Evolutionary conservation across 2,329 filamentous ascomycete genomes (phyloP), one percentile per base, ranked within the genome.

Genomic region (Penicillium sp.): DNA sequence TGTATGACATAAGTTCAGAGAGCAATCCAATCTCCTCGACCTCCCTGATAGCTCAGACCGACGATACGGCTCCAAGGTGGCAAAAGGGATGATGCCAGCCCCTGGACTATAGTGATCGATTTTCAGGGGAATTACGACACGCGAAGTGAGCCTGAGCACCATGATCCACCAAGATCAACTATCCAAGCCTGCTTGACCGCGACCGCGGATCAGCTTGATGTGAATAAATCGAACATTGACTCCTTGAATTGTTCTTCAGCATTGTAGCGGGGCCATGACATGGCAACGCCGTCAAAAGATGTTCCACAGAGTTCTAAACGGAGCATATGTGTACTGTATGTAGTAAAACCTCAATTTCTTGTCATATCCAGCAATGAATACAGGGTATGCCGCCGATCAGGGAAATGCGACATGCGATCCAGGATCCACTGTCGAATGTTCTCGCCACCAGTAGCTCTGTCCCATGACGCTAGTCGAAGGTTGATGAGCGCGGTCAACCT

Each of bases 381-480:
- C 35, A 39, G n/a, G 35, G 35, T 19, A 22, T 14, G 4, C 10
- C 11, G 39, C 11, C 39, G 10, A 41, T 41, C 35, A 55, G 41
- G 39, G 41, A 43, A 19, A 52, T 52, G 29, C 43, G 31, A 53
- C 31, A 27, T 41, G 39, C n/a, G 3, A 4, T 9, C 16, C 35
- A 39, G n/a, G 35, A 41, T 11, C 39, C 39, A 41, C 27, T 22
- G 44, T 13, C 31, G 19, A 44, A 7, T 24, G n/a, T 22, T 24
- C 57, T 55, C 41, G 47, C 51, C 56, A 56, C 33, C 26, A 27
- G 19, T 24, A 47, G 24, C 21, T 14, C 31, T 44, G 22, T n/a
- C 6, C 46, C 48, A 58, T 56, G 59, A 60, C 55, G 52, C 49
- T 44, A 47, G 16, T 47, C 3, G 19, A 41, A 41, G 39, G 39